Conservation (phyloP, 2,329 filamentous ascomycete species). For the Aspergillus sp. region DNA sequence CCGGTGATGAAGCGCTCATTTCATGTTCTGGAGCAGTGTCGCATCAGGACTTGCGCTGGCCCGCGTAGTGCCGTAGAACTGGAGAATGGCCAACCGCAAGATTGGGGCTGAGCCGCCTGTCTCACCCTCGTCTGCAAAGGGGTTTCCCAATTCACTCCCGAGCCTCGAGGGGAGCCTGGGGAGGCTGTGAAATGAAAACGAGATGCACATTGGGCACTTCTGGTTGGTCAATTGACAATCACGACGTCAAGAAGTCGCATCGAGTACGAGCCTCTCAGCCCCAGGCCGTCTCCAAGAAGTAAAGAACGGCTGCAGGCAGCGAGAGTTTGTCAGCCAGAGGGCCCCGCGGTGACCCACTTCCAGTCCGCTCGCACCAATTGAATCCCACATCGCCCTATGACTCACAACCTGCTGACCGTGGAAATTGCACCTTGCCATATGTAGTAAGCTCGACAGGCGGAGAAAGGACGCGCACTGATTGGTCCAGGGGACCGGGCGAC, state of each 20-base stretch:
- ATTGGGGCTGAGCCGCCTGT: conserved; percentile 8
- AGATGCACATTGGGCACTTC: not conserved
- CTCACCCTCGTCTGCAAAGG: not conserved
- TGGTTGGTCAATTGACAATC: conserved; percentile 12
- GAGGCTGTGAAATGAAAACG: conserved; percentile 10
- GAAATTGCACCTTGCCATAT: conserved; percentile 4
- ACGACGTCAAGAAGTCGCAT: conserved; percentile 1
- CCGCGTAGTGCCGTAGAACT: not conserved
- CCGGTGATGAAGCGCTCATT: not conserved
- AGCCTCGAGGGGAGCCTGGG: not conserved
- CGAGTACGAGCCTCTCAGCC: conserved; percentile 11
- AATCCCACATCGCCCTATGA: conserved; percentile 23
- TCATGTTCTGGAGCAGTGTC: not conserved
- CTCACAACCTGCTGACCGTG: conserved; percentile 36
- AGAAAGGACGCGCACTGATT: conserved; percentile 23
- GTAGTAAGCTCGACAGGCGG: conserved; percentile 15
- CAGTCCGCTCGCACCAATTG: conserved; percentile 27
- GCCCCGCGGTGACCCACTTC: conserved; percentile 1
- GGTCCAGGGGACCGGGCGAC: conserved; percentile 20
- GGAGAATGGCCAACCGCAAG: not conserved
- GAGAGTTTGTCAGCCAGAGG: conserved; percentile 3
- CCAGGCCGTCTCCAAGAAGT: not conserved
- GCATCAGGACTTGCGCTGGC: not conserved
- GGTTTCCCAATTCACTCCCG: conserved; percentile 3
- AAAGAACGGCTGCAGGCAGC: conserved; percentile 1